Evolutionary conservation across 1,139 yeast species (phyloP), one percentile per base, ranked within the genome.

Genomic region (Saccharomyces hybrid): DNA sequence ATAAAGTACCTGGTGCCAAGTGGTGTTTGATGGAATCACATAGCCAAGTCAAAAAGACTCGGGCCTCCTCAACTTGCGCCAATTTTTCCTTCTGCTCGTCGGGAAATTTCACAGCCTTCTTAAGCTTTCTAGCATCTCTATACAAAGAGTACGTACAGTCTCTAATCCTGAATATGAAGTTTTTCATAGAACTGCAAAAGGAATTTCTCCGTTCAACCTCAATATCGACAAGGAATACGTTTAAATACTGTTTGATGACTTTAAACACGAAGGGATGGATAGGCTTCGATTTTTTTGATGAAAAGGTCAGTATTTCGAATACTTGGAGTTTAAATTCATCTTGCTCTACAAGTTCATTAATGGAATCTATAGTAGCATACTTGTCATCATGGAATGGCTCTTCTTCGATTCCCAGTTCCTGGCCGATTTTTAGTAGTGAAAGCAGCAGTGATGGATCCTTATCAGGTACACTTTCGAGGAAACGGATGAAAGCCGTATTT

Each of bases 171-270:
- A 78, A 70, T 3, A 88, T 66, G 59, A 89, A 83, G 53, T 77
- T 81, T 51, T 84, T 78, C 56, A 88, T 71, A 28, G 79, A 65
- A 2, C 91, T 83, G 31, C 77, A 74, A 52, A 86, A 80, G 52
- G 80, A 83, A 60, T 83, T 83, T 64, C 97, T 75, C 0, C 80
- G 74, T 55, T 85, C 93, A 13, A 89, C 77, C 52, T 85, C 82
- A 13, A 79, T 76, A 56, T 88, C 95, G 34, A 78, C 74, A 57
- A 86, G 77, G 57, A 84, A 76, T 11, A 74, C 69, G 56, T 78
- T 80, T 8, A 84, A 63, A 34, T 78, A 70, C 0, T 72, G 64
- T 46, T 69, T 62, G 1, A 88, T 62, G 1, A 78, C 63, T 0
- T 74, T 72, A 56, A 78, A 80, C 0, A 80, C 73, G 28, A 70